A percentile compares a stretch with the other conserved stretches of the same genome.
phyloP scores from a whole-genome alignment of 305 asterid species.

The Euphrasia arctica region DNA sequence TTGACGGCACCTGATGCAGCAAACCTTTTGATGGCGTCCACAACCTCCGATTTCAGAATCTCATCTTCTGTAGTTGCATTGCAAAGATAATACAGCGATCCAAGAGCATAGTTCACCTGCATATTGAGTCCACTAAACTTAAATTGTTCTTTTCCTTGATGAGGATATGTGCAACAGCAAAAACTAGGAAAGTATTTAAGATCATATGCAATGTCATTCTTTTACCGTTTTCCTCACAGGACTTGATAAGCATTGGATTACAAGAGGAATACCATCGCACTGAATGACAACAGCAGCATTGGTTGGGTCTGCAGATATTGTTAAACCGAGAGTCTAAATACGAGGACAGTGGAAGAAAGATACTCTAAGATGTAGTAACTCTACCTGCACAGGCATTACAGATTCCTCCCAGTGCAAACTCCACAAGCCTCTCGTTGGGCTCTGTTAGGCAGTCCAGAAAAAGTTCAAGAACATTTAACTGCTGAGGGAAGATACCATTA shows the following conservation, averaged over 20 bases:
- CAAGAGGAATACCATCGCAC: slow-evolving; percentile 74
- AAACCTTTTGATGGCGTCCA: slow-evolving; percentile 62
- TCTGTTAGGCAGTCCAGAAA: slow-evolving; percentile 92
- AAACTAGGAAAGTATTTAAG: background rate
- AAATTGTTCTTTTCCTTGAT: background rate
- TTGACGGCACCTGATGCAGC: slow-evolving; percentile 62
- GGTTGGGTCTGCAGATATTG: slow-evolving; percentile 57
- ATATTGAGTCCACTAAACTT: slow-evolving; percentile 12
- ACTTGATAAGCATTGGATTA: slow-evolving; percentile 85
- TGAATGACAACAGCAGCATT: slow-evolving; percentile 72
- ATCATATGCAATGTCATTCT: slow-evolving; percentile 11
- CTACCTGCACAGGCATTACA: slow-evolving; percentile 89
- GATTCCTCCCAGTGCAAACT: slow-evolving; percentile 88
- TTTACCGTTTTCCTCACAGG: slow-evolving; percentile 89
- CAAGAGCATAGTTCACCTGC: slow-evolving; percentile 75
- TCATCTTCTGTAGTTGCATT: slow-evolving; percentile 53
- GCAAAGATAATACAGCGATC: slow-evolving; percentile 75
- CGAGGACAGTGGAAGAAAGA: background rate
- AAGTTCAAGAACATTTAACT: slow-evolving; percentile 91
- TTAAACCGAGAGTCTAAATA: slow-evolving; percentile 6
- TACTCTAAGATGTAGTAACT: background rate
- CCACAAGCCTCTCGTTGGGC: slow-evolving; percentile 84
- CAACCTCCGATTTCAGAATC: slow-evolving; percentile 72
- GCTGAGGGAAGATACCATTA: slow-evolving; percentile 31
- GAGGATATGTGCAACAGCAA: background rate